phyloP scores from a whole-genome alignment of 2,329 filamentous ascomycete genomes.

The Waltergamsia citrina region DNA sequence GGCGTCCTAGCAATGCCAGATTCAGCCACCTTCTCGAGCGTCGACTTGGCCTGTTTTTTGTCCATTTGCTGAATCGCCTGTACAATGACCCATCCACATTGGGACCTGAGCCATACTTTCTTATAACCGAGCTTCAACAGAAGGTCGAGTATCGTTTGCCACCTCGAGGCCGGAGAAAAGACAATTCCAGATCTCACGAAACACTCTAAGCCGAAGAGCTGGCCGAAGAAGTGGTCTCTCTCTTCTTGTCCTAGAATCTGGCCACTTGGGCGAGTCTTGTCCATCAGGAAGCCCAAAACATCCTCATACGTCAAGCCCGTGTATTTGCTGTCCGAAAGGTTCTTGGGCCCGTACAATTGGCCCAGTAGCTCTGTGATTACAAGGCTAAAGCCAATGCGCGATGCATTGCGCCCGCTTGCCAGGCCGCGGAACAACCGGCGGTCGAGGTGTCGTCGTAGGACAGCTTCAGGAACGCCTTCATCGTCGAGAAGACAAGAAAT shows the following conservation, averaged over 20 bases:
- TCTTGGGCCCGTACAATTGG: slow-evolving; percentile 52
- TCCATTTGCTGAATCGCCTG: slow-evolving; percentile 58
- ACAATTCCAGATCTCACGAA: slow-evolving; percentile 72
- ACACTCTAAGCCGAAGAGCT: slow-evolving; percentile 79
- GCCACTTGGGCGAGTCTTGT: slow-evolving; percentile 44
- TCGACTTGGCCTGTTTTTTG: slow-evolving; percentile 47
- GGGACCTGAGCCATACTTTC: slow-evolving; percentile 82
- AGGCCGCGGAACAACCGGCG: slow-evolving; percentile 75
- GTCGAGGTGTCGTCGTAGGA: slow-evolving; percentile 49
- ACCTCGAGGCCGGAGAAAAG: slow-evolving; percentile 49
- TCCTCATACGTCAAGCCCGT: slow-evolving; percentile 44
- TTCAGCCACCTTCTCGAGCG: slow-evolving; percentile 52
- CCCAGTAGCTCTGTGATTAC: slow-evolving; percentile 74
- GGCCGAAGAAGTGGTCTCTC: slow-evolving; percentile 75
- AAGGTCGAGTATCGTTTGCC: slow-evolving; percentile 60
- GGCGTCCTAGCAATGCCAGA: slow-evolving; percentile 68
- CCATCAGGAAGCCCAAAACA: slow-evolving; percentile 40
- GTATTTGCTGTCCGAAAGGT: slow-evolving; percentile 37
- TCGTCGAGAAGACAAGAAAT: slow-evolving; percentile 41
- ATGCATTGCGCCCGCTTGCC: slow-evolving; percentile 81
- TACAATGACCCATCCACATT: slow-evolving; percentile 76
- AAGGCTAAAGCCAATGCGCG: slow-evolving; percentile 80
- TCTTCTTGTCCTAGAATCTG: slow-evolving; percentile 63
- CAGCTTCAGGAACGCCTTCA: slow-evolving; percentile 38
- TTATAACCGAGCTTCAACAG: slow-evolving; percentile 67